These are phyloP conservation scores for Cylindrodendrum hubeiense DNA, from an alignment of 2,329 filamentous ascomycete genomes.

Conservation along the genomic window DNA sequence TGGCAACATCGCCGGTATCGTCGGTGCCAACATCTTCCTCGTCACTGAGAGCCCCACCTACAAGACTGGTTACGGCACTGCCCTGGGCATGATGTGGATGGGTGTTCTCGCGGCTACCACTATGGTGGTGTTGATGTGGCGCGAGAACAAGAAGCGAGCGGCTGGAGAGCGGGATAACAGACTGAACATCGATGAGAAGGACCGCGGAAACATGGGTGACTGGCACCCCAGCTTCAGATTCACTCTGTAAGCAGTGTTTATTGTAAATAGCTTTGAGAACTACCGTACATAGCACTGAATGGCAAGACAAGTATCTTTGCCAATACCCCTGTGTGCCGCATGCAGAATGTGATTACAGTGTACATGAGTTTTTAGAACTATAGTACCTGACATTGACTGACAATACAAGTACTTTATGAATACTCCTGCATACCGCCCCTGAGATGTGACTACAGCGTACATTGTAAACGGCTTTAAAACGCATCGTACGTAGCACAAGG, in stretches of 20 bases:
- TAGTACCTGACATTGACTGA: too few species aligned
- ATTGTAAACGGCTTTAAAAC: too few species aligned
- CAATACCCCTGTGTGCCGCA: background rate
- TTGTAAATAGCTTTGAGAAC: background rate
- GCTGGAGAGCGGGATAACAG: conserved; percentile 47
- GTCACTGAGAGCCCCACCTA: conserved; percentile 61
- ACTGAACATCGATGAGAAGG: conserved; percentile 44
- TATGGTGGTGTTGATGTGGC: conserved; percentile 45
- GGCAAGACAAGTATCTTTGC: background rate
- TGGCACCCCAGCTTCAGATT: conserved; percentile 53
- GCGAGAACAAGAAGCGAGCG: conserved; percentile 52
- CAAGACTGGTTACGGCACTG: conserved; percentile 61
- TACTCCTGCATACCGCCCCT: too few species aligned
- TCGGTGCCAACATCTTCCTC: conserved; percentile 62
- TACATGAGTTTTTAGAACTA: too few species aligned
- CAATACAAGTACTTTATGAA: too few species aligned
- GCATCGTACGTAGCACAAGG: too few species aligned
- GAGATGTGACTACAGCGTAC: too few species aligned
- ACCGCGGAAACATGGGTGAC: conserved; percentile 51
- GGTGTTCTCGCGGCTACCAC: conserved; percentile 50
- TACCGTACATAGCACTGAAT: conserved; percentile 2
- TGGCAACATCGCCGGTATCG: conserved; percentile 63
- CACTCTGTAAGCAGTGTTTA: conserved; percentile 55
- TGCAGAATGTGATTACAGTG: too few species aligned
- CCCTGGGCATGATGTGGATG: conserved; percentile 61